Percentiles rank a stretch among this genome's conserved stretches.
Conservation (phyloP, 495 filamentous ascomycete species). For the Penicillium lividum region DNA sequence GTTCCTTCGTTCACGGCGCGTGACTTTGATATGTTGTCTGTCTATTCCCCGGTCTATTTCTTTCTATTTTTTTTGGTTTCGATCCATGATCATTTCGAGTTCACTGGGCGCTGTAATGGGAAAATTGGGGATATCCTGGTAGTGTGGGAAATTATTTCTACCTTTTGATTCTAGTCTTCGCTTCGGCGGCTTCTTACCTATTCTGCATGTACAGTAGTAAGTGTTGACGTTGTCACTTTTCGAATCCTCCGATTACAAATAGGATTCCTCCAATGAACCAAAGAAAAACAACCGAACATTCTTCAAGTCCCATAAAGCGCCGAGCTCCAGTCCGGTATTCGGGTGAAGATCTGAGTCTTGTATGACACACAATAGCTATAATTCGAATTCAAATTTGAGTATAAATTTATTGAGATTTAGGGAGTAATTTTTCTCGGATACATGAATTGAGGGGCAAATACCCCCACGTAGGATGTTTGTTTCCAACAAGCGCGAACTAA, state of each 20-base stretch:
- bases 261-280: too few species aligned
- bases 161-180: constrained; percentile 17
- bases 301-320: background rate
- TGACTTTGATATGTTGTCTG: constrained; percentile 30
- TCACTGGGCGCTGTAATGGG: constrained; percentile 50
- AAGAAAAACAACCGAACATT: background rate
- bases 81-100: constrained; percentile 27
- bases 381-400: background rate
- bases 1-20: constrained; percentile 32
- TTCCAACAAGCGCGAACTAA: constrained; percentile 4
- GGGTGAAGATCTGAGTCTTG: background rate
- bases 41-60: constrained; percentile 34
- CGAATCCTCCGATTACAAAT: background rate
- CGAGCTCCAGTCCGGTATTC: background rate
- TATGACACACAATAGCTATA: background rate
- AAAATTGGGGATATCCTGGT: constrained; percentile 44
- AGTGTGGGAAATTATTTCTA: constrained; percentile 38
- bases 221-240: background rate
- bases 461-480: background rate
- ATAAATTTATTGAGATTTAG: too few species aligned
- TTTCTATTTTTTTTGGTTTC: constrained; percentile 21
- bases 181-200: background rate
- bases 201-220: constrained; percentile 1
- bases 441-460: background rate
- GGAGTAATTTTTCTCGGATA: too few species aligned